Evolutionary conservation across 106 monocot species (phyloP).

Genomic region (Phalaenopsis aphrodite): DNA sequence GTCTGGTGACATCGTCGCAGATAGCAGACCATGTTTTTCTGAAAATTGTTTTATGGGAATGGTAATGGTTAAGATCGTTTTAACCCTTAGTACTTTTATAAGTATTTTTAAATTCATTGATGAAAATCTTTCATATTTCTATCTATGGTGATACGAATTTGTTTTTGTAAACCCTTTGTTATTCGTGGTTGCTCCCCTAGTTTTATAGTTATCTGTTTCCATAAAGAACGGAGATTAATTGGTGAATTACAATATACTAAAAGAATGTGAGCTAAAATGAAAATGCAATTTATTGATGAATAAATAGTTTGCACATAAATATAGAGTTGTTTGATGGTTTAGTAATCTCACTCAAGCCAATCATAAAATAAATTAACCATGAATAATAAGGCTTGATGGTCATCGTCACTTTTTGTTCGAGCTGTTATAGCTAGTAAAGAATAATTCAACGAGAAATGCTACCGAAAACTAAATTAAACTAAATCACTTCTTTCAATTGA

Average conservation of each 20-base stretch:
- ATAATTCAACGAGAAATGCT: background rate
- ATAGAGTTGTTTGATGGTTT: background rate
- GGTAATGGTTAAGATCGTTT: slow-evolving; percentile 23
- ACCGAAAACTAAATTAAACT: background rate
- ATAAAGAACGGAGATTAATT: background rate
- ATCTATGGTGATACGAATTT: background rate
- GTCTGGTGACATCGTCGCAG: slow-evolving; percentile 7
- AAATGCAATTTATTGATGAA: background rate
- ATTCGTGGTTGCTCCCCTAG: background rate
- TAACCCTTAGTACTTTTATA: background rate
- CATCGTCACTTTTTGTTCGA: background rate
- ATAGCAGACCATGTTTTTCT: slow-evolving; percentile 3
- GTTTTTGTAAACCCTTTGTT: background rate
- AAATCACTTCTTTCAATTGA: background rate
- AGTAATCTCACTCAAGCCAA: background rate
- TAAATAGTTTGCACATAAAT: background rate
- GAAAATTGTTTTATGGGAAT: slow-evolving; percentile 42
- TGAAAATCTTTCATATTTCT: background rate
- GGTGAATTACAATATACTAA: background rate
- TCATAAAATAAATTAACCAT: slow-evolving; percentile 1
- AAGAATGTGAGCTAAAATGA: background rate
- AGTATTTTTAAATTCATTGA: background rate
- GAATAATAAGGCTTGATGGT: background rate
- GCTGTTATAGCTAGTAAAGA: background rate
- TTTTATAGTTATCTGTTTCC: background rate